Evolutionary conservation across 164 flowering plant genomes (phyloP), one percentile per base, ranked within the genome.

Genomic region (Annona squamosa): DNA sequence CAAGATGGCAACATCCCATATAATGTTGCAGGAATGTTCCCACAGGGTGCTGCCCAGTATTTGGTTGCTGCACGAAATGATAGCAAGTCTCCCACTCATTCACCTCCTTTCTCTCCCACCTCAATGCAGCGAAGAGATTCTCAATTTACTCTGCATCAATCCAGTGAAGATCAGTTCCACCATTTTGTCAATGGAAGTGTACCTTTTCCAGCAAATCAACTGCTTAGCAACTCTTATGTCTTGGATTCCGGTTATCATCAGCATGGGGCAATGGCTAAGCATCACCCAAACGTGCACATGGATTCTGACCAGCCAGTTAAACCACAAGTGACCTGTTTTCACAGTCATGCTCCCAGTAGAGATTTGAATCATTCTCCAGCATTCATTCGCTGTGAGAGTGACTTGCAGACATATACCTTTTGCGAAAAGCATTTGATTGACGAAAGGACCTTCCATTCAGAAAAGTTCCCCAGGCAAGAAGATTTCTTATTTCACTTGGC

Each of bases 71-170:
- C 80, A 17, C 81, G 71, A 47, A 78, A 78, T 19, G 67, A 74
- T 4, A 26, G 57, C 5, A 81, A 37, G 46, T 72, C 81, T 43
- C 77, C 83, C 26, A 72, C 77, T 70, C 86, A 73, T 47, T 82
- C 88, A 69, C 82, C 88, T 81, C 80, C 85, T 17, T 45, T 79
- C 46, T 80, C 89, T 67, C 87, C 88, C 3, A 68, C 71, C 64
- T 73, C 72, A 68, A 67, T 73, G 76, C 74, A 78, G 63, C 73
- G 47, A 3, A 71, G 18, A 46, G 78, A 74, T 72, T 72, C 70
- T 37, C 67, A 71, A 72, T 65, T 19, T 77, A 61, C 78, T 46
- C 76, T 69, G 16, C 41, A 69, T 65, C 83, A 76, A 46, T 63
- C 69, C 44, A 72, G 63, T 75, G 82, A 80, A 62, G 84, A 82